Base-by-base conservation (phyloP, 2,329 filamentous ascomycete species). In the Monilinia fructigena region DNA sequence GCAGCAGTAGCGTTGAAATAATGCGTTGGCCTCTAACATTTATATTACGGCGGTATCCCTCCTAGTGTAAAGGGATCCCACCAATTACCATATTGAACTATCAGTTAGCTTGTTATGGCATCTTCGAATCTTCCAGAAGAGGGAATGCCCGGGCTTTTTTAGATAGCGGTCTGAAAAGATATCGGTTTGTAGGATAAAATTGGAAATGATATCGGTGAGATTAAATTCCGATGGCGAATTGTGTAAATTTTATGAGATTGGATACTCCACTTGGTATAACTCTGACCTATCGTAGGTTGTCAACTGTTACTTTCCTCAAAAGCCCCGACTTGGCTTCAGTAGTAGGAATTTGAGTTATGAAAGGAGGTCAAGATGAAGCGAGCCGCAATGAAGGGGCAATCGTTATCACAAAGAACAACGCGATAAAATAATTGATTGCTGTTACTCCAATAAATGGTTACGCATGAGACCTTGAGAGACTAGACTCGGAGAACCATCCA, bases 41-140 rank as follows among this genome's bases (percentile, higher is more conserved):
- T 38, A 50, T 8, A 50, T 50, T 38, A 61, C 58, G 45, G 28
- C 20, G 31, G 45, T 61, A 61, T 61, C 58, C 58, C n/a, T 60
- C n/a, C 45, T 61, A 40, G 31, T 20, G 45, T 11, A 20, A 50
- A 20, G n/a, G 45, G 4, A 11, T 50, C 45, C n/a, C 28, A 40
- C 58, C 58, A 61, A 61, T 61, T 61, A 31, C 23, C 7, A 38
- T 38, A n/a, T 38, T 3, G 4, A 40, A 10, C 12, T 20, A 40
- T 20, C 28, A 60, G 50, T 23, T 50, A 60, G 45, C 12, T 20
- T 26, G 20, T 60, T 23, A n/a, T 60, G 18, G 42, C 28, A 38
- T 60, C 28, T 60, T 60, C 28, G 45, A 60, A 60, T 60, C 58
- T 60, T 60, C 58, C 58, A 60, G 58, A 60, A 60, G 12, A n/a